Base-by-base conservation (phyloP, 768 basidiomycete species). In the Gyrodon lividus region DNA sequence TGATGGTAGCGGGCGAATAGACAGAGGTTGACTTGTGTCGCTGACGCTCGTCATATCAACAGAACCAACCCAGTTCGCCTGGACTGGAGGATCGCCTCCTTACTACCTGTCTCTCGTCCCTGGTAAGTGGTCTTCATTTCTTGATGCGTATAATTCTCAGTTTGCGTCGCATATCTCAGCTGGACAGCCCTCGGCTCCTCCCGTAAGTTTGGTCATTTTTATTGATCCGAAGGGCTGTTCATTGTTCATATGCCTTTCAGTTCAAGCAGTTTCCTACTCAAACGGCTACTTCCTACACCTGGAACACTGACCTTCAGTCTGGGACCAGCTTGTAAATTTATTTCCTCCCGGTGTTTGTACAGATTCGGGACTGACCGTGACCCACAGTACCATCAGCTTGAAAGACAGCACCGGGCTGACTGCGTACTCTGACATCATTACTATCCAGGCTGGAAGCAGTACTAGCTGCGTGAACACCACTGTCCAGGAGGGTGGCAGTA, bases 91-190 rank as follows among this genome's bases (percentile, higher is more conserved):
- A 28, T 43, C 49, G 0, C 20, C 71, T 0, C 87, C 87, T 1
- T 89, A 77, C 69, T 90, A 72, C 64, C 50, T 88, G 44, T 71
- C 79, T 9, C 57, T 86, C 46, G 57, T 86, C 35, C 87, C 87
- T 43, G 83, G 86, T 87, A 55, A 28, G 78, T 56, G 3, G 5
- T 22, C 31, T 13, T 9, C 9, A 3, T 26, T 13, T 22, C 22
- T 7, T 8, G 4, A 13, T 6, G n/a, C 14, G 20, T 8, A 34
- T 6, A 19, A 31, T 10, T 6, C 43, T 28, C 16, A 24, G 44
- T 23, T 13, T 16, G 12, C 44, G n/a, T 4, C 24, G 30, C 30
- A 52, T 26, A 41, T 17, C 43, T 19, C 56, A 87, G 87, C 75
- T 53, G 80, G 78, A 20, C 81, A 87, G 57, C 55, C 76, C 0